A percentile compares a stretch with the other conserved stretches of the same genome.
Evolutionary conservation across 2,329 filamentous ascomycete genomes (phyloP).

Genomic region (Alternaria gansuensis): DNA sequence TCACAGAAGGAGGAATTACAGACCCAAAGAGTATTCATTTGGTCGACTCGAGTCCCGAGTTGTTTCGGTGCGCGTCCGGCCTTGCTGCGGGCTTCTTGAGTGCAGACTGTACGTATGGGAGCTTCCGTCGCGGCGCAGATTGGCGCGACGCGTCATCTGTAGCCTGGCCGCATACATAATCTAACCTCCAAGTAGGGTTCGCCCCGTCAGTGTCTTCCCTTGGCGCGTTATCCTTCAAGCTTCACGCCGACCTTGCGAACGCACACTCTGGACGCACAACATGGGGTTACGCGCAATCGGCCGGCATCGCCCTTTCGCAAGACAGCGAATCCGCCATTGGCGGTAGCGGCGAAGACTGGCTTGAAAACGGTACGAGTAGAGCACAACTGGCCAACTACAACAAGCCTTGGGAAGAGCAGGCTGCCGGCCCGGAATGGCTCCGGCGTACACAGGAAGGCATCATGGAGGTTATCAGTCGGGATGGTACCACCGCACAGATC

Average conservation of each 20-base stretch:
- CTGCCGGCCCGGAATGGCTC: constrained; percentile 66
- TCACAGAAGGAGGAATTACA: constrained; percentile 59
- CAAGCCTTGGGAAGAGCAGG: constrained; percentile 37
- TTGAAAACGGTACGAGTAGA: constrained; percentile 70
- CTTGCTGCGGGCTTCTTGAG: constrained; percentile 78
- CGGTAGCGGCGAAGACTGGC: constrained; percentile 69
- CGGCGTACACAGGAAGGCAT: constrained; percentile 63
- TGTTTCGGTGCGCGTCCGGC: constrained; percentile 79
- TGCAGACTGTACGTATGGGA: constrained; percentile 64
- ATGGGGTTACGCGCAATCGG: constrained; percentile 69
- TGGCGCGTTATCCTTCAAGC: constrained; percentile 72
- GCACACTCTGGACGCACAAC: constrained; percentile 64
- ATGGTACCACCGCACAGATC: constrained; percentile 71
- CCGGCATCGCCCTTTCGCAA: constrained; percentile 64
- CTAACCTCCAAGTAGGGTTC: constrained; percentile 60
- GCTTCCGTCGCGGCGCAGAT: not conserved
- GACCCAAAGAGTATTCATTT: constrained; percentile 63
- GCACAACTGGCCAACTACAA: constrained; percentile 60
- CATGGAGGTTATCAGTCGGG: constrained; percentile 69
- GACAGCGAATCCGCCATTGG: constrained; percentile 54
- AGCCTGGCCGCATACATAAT: not conserved
- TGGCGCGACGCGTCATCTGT: not conserved
- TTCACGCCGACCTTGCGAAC: constrained; percentile 72
- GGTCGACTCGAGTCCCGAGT: constrained; percentile 64
- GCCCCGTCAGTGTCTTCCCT: constrained; percentile 64